Evolutionary conservation across 2,329 filamentous ascomycete genomes (phyloP).

Genomic region (Curvularia sp.): DNA sequence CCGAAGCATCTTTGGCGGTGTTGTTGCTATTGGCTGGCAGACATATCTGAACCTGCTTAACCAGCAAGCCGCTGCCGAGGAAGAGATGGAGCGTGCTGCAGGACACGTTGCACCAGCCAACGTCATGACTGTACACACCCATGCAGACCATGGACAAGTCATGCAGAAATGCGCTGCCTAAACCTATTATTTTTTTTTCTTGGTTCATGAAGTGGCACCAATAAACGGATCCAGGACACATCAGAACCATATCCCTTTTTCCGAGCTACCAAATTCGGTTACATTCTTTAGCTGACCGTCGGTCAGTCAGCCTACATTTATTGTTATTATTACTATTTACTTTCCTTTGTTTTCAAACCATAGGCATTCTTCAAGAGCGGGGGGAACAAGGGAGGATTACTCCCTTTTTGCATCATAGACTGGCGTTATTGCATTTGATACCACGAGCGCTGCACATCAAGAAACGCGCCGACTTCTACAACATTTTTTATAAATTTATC

Average conservation of each 20-base stretch:
- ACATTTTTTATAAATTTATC: constrained; percentile 5
- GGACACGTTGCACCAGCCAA: constrained; percentile 8
- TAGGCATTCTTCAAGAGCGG: neutral
- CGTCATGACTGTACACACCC: constrained; percentile 5
- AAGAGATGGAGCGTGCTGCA: constrained; percentile 41
- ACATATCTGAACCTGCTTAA: constrained; percentile 87
- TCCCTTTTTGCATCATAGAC: constrained; percentile 16
- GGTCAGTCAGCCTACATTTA: constrained; percentile 6
- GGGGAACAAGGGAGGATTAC: neutral
- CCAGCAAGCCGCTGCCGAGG: constrained; percentile 69
- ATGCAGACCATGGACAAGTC: constrained; percentile 8
- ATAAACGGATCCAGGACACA: neutral
- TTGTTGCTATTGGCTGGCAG: constrained; percentile 89
- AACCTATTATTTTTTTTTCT: neutral
- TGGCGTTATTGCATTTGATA: constrained; percentile 19
- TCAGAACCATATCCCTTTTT: neutral
- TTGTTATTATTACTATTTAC: constrained; percentile 15
- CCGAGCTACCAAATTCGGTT: neutral
- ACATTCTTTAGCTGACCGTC: constrained; percentile 7
- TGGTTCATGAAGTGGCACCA: neutral
- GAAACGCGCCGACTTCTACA: constrained; percentile 2
- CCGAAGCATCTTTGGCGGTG: constrained; percentile 76
- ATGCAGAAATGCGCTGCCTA: constrained; percentile 31
- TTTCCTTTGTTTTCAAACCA: constrained; percentile 22
- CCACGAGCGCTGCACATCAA: constrained; percentile 9